These are phyloP conservation scores for Rhizophora apiculata DNA, from an alignment of 345 rosid species.

Conservation along the genomic window DNA sequence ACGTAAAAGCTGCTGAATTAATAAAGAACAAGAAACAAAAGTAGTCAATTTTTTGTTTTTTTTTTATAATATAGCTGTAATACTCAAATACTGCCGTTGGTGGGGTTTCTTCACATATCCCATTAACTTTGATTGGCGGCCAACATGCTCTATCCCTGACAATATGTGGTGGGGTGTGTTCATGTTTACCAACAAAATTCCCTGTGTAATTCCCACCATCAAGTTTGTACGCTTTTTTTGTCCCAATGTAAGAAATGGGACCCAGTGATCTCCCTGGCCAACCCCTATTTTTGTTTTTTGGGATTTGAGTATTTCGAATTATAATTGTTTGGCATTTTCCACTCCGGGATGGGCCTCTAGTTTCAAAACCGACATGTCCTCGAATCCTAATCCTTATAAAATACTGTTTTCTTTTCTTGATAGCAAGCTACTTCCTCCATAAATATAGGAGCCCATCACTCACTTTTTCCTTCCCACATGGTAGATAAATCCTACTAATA, in stretches of 20 bases:
- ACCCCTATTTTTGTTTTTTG: too few relatives aligned
- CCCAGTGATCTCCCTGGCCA: slow-evolving; percentile 19
- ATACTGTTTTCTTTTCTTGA: too few relatives aligned
- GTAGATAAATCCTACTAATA: too few relatives aligned
- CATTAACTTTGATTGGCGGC: slow-evolving; percentile 23
- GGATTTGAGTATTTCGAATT: too few relatives aligned
- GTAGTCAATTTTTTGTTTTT: slow-evolving; percentile 13
- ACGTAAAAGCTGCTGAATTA: slow-evolving; percentile 10
- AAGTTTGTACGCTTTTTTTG: slow-evolving; percentile 9
- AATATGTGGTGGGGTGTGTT: slow-evolving; percentile 19
- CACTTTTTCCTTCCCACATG: too few relatives aligned
- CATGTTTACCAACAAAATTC: neutral
- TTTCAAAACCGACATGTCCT: too few relatives aligned
- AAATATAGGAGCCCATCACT: too few relatives aligned
- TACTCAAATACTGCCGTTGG: slow-evolving; percentile 3
- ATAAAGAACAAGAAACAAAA: slow-evolving; percentile 25
- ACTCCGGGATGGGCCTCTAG: too few relatives aligned
- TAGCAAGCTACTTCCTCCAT: too few relatives aligned
- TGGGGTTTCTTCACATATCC: slow-evolving; percentile 20
- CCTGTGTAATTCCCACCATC: slow-evolving; percentile 11
- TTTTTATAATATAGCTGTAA: neutral
- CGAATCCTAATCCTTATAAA: too few relatives aligned
- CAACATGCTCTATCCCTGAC: slow-evolving; percentile 14
- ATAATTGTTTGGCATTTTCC: too few relatives aligned
- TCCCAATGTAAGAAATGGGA: slow-evolving; percentile 1